Percentiles rank a stretch among this genome's conserved stretches.
These are phyloP conservation scores for Xylaria flabelliformis DNA, from an alignment of 495 filamentous ascomycete genomes.

Conservation along the genomic window DNA sequence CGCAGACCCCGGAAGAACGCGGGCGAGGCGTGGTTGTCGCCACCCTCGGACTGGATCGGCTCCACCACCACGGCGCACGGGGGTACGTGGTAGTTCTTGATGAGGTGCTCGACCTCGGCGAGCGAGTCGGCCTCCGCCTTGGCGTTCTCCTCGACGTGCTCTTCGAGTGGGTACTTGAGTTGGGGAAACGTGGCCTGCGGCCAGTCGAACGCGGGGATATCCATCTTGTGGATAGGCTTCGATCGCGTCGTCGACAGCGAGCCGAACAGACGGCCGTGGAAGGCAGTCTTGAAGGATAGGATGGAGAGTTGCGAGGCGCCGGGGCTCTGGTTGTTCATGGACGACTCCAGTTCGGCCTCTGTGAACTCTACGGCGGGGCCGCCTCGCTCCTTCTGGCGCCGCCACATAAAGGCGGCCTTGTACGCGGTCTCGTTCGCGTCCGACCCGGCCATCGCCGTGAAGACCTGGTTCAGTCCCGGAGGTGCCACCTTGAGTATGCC, in stretches of 20 bases:
- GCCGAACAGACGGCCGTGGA: slow-evolving; percentile 96
- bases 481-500: slow-evolving; percentile 89
- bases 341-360: slow-evolving; percentile 73
- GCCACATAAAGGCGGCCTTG: slow-evolving; percentile 99
- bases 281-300: slow-evolving; percentile 89
- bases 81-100: slow-evolving; percentile 84
- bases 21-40: slow-evolving; percentile 97
- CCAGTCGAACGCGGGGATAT: slow-evolving; percentile 99
- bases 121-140: slow-evolving; percentile 85
- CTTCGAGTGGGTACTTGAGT: slow-evolving; percentile 89
- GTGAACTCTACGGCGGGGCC: slow-evolving; percentile 84
- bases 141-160: slow-evolving; percentile 81
- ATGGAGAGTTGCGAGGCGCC: slow-evolving; percentile 87
- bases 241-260: slow-evolving; percentile 90
- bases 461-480: slow-evolving; percentile 91
- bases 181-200: slow-evolving; percentile 91
- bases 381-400: slow-evolving; percentile 85
- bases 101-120: slow-evolving; percentile 84
- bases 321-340: slow-evolving; percentile 86
- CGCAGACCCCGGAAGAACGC: slow-evolving; percentile 91
- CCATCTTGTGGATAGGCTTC: slow-evolving; percentile 98
- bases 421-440: slow-evolving; percentile 99
- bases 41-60: slow-evolving; percentile 97
- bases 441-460: slow-evolving; percentile 93
- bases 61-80: slow-evolving; percentile 90